Evolutionary conservation across 257 asterid species (phyloP), one percentile per base, ranked within the genome.

Genomic region (Misopates orontium): DNA sequence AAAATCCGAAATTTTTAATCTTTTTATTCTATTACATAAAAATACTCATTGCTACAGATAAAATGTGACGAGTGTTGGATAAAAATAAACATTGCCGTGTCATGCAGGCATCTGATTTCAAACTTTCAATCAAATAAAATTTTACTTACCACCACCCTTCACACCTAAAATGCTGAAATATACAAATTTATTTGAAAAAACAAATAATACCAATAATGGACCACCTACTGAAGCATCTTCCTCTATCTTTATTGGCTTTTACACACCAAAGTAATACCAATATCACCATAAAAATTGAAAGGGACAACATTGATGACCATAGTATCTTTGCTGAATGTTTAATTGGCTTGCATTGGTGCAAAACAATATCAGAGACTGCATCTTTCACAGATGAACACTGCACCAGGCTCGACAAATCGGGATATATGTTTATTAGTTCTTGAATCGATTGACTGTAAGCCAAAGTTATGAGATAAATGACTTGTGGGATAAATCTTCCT

Each of bases 371-470:
- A 3, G 73, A 56, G 36, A 85, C 78, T 12, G 84, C 89, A 51
- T 63, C 75, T 69, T 72, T 75, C 58, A 83, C 69, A 10, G 56
- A 10, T 13, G 82, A 72, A 69, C 89, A 85, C 0, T 31, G 50
- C 64, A 68, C 66, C 41, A 85, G 80, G 51, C 75, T 80, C 60
- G 69, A 49, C 32, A 82, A 31, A 64, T 85, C 87, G 2, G 84
- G 92, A 47, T 72, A 83, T 67, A 78, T 71, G 28, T 66, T 64
- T 18, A 80, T 71, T 45, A 85, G 52, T 25, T 73, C 78, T 49
- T 80, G 75, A 11, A 80, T 71, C 6, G 89, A 78, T 71, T 61
- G 70, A 19, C 79, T 72, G 67, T 78, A 85, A 55, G 84, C 85
- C 39, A 65, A 70, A 16, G 77, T 77, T 25, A 79, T 31, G 45